Base-by-base conservation (phyloP, 163 green algal genomes). In the Trebouxia gelatinosa region DNA sequence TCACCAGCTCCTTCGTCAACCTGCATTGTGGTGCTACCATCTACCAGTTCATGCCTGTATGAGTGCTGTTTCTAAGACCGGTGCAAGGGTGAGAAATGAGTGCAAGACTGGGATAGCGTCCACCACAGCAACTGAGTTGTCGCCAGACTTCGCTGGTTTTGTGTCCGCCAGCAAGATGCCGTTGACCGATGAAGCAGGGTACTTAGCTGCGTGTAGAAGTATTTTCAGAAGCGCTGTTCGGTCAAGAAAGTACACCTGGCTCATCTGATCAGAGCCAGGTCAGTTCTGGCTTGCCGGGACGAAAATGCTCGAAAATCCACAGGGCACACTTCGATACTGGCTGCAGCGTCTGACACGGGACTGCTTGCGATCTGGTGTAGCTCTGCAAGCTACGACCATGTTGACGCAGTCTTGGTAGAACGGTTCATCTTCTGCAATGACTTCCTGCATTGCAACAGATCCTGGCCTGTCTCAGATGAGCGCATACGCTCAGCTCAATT, bases 71-170 rank as follows among this genome's bases (percentile, higher is more conserved):
- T 95, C 90, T 3, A 90, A 75, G 3, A 85, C 82, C 29, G 86
- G 83, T 9, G 89, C 89, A 23, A 95, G 61, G 5, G 82, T 72
- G 16, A 88, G 77, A 11, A 83, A 86, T 23, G 74, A 84, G 74
- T 95, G 90, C 76, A 91, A 91, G 3, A 95, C 72, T 3, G 90
- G 90, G 6, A 95, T 77, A 23, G 81, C 87, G 74, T 91, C 84
- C 1, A 79, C 39, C 16, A 86, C 66, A 28, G 76, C 37, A 39
- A 76, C 68, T 23, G 46, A 40, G 19, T 59, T 19, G 19, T 59
- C 19, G n/a, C n/a, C n/a, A n/a, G n/a, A n/a, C 48, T 59, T 59
- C 26, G 48, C 26, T 19, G 48, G 48, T 29, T 62, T 37, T 21
- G 50, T 54, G 43, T 62, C 43, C 11, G 87, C 89, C 2, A 93